Conservation (phyloP, 192 early-diverging fungal genomes). For the Rhizophagus sp. region DNA sequence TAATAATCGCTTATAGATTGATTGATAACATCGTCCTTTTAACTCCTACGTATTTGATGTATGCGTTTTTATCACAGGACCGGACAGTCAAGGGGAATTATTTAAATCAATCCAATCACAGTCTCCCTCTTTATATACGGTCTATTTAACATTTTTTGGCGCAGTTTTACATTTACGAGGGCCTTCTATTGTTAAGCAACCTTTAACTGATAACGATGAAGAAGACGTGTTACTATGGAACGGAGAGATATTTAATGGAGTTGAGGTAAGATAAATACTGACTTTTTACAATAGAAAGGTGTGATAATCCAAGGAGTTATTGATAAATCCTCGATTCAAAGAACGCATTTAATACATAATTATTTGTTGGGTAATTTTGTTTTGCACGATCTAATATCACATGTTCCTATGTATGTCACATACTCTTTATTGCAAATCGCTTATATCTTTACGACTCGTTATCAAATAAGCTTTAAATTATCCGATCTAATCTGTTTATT, state of each 20-base stretch:
- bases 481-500: background rate
- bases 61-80: conserved; percentile 39
- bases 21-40: background rate
- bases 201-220: conserved; percentile 43
- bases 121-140: background rate
- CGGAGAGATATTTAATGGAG: conserved; percentile 87
- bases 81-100: conserved; percentile 46
- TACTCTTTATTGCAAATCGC: no score
- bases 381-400: no score
- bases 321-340: background rate
- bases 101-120: background rate
- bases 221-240: conserved; percentile 77
- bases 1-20: background rate
- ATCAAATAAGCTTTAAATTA: no score
- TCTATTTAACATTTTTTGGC: conserved; percentile 46
- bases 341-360: no score
- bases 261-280: conserved; percentile 47
- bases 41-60: background rate
- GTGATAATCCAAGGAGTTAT: background rate
- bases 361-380: background rate
- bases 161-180: conserved; percentile 77
- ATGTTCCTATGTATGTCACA: no score
- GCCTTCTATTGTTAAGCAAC: conserved; percentile 54
- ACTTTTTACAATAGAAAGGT: background rate
- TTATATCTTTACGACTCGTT: no score